These are phyloP conservation scores for Salvia rosmarinus DNA, from an alignment of 257 asterid genomes.

Conservation along the genomic window DNA sequence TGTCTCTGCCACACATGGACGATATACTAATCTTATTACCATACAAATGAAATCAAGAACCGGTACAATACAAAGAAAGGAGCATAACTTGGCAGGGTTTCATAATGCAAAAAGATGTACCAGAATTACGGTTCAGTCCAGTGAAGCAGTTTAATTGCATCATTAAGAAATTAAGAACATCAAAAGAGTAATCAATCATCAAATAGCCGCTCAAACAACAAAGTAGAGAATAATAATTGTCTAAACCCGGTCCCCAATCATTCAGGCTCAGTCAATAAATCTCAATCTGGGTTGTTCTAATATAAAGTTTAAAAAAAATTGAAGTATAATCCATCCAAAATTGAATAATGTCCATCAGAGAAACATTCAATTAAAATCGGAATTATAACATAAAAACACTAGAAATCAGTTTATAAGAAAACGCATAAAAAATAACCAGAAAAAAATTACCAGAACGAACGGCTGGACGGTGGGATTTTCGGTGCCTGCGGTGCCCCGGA, in stretches of 20 bases:
- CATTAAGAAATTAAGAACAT: slow-evolving; percentile 35
- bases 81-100: background rate
- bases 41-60: background rate
- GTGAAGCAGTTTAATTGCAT: slow-evolving; percentile 20
- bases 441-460: slow-evolving; percentile 44
- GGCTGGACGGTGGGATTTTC: slow-evolving; percentile 39
- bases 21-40: background rate
- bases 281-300: background rate
- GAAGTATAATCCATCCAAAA: background rate
- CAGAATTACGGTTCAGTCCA: slow-evolving; percentile 15
- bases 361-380: slow-evolving; percentile 15
- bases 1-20: slow-evolving; percentile 7
- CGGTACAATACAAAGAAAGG: background rate
- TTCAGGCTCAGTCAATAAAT: slow-evolving; percentile 7
- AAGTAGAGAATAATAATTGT: slow-evolving; percentile 16
- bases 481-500: slow-evolving; percentile 47
- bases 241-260: slow-evolving; percentile 4
- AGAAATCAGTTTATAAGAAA: slow-evolving; percentile 16
- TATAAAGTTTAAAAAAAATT: background rate
- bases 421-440: slow-evolving; percentile 1
- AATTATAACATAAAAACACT: background rate
- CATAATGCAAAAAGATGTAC: slow-evolving; percentile 22
- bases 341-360: slow-evolving; percentile 13
- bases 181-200: slow-evolving; percentile 19
- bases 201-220: slow-evolving; percentile 26